A percentile compares a stretch with the other conserved stretches of the same genome.
phyloP scores from a whole-genome alignment of 2,329 filamentous ascomycete genomes.

The Colletotrichum godetiae region DNA sequence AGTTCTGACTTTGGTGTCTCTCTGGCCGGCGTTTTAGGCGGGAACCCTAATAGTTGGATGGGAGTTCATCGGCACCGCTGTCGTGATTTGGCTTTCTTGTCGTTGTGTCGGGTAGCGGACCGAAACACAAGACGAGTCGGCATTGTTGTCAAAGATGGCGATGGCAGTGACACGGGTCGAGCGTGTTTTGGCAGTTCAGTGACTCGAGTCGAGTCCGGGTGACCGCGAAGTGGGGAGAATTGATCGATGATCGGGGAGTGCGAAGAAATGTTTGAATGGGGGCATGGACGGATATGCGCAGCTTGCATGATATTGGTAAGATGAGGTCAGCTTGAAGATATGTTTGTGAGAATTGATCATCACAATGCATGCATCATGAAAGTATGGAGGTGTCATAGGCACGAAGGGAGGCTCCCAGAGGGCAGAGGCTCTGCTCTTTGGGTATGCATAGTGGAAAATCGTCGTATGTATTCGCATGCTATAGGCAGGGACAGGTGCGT shows the following conservation, averaged over 20 bases:
- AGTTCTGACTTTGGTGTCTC: neutral
- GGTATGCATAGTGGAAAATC: neutral
- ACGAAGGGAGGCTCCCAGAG: neutral
- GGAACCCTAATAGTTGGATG: neutral
- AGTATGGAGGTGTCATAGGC: conserved; percentile 2
- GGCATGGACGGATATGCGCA: neutral
- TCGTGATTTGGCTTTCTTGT: conserved; percentile 17
- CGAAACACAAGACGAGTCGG: conserved; percentile 17
- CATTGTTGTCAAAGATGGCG: neutral
- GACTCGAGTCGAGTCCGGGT: neutral
- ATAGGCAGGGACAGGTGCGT: conserved; percentile 6
- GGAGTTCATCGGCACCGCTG: neutral
- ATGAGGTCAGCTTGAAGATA: conserved; percentile 3
- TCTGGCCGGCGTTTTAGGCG: conserved; percentile 7
- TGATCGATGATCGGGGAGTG: neutral
- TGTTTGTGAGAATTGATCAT: neutral
- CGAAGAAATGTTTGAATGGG: neutral
- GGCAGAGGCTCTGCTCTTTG: neutral
- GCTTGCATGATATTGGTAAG: conserved; percentile 16
- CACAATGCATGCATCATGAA: neutral
- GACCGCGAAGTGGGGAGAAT: neutral
- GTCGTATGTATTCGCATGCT: neutral
- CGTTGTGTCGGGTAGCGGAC: neutral
- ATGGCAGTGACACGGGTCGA: neutral
- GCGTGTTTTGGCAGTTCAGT: conserved; percentile 7